Evolutionary conservation across 2,329 filamentous ascomycete genomes (phyloP), one percentile per base, ranked within the genome.

Genomic region (Trichoderma arundinaceum): DNA sequence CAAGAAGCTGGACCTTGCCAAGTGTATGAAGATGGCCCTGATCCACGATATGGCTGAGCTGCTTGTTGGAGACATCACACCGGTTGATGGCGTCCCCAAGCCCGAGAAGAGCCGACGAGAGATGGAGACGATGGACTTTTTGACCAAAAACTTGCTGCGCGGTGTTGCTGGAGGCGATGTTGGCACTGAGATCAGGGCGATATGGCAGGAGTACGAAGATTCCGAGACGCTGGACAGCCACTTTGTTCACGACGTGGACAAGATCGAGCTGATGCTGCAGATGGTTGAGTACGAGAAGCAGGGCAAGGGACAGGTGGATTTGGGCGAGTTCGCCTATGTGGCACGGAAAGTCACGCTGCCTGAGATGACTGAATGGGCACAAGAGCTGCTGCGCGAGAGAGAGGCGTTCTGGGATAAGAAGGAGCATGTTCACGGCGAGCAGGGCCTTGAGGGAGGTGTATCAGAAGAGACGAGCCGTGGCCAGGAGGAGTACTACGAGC

Each of bases 31-130:
- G 80, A 97, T 99, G 94, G 94, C 93, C 32, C 85, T 99, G 39
- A 83, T 99, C 51, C 95, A 99, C 82, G 95, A 99, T 80, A 97
- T 99, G 92, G 95, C 95, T 10, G 95, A 99, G 78, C 85, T 91
- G 4, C 83, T 99, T 1, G 95, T 99, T 15, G 95, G 95, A 66
- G 95, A 99, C 80, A 97, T 99, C 75, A 99, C 95, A 0, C 95
- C 95, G 0, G 89, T 95, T 4, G 95, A 99, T 75, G 87, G 88
- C 17, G 88, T 99, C 0, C 77, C 88, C 63, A 99, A 98, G 79
- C 78, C 83, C 2, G 95, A 99, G 80, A 99, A 99, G 84, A 91
- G 84, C 76, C 86, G 94, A 15, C 89, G 95, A 68, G 95, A 99
- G 78, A 85, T 89, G 0, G 86, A 89, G 53, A 96, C 93, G 0